Conservation (phyloP, 108 stramenopile genomes). For the Conticribra guillardii region DNA sequence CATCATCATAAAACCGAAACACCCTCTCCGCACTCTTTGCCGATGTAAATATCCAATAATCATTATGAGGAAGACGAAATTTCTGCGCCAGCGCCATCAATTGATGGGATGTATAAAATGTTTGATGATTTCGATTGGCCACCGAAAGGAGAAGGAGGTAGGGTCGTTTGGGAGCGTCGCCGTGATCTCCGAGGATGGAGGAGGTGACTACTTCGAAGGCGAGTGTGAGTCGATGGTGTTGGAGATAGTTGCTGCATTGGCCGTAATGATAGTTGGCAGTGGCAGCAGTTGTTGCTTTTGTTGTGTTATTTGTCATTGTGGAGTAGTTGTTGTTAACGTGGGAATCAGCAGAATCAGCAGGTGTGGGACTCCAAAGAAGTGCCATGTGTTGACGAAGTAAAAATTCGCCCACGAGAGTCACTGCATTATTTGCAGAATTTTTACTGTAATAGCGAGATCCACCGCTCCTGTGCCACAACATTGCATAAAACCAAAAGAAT, state of each 20-base stretch:
- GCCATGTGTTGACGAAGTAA: constrained; percentile 77
- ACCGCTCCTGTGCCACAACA: constrained; percentile 49
- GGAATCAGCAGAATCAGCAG: no score
- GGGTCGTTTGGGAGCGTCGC: constrained; percentile 68
- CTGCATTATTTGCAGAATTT: constrained; percentile 73
- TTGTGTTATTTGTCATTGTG: neutral
- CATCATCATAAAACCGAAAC: constrained; percentile 66
- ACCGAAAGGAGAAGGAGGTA: constrained; percentile 83
- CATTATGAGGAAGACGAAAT: constrained; percentile 86
- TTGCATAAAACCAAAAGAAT: neutral
- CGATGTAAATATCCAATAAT: constrained; percentile 71
- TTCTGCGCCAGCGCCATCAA: constrained; percentile 68
- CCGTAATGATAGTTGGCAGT: constrained; percentile 38
- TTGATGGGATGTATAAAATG: constrained; percentile 70
- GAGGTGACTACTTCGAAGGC: constrained; percentile 81
- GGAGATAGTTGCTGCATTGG: constrained; percentile 66
- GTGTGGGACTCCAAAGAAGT: constrained; percentile 40
- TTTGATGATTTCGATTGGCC: constrained; percentile 58
- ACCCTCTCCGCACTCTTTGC: constrained; percentile 34
- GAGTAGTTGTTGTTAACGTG: neutral
- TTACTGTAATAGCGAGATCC: constrained; percentile 81
- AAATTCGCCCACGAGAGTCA: constrained; percentile 74
- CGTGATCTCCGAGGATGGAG: constrained; percentile 82
- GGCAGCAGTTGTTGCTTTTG: neutral
- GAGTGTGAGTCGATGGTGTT: constrained; percentile 61